Conservation (phyloP, 225 moss, liverwort and hornwort species). For the Neckera pumila region DNA sequence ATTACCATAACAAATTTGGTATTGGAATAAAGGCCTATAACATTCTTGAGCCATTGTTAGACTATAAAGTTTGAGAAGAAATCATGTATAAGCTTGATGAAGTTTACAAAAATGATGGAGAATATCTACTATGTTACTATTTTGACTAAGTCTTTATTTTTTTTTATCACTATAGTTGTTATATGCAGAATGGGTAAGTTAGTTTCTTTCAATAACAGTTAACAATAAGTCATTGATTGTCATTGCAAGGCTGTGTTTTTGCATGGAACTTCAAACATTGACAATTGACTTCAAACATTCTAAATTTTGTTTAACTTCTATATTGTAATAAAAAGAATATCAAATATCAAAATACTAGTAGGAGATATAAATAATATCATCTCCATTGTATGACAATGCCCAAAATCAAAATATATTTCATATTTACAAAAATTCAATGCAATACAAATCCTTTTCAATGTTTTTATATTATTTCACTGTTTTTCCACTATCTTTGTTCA, state of each 20-base stretch:
- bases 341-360: background rate
- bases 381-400: background rate
- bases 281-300: background rate
- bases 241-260: accelerated
- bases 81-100: background rate
- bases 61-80: background rate
- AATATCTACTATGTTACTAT: background rate
- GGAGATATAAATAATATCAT: background rate
- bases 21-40: background rate
- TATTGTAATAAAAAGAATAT: background rate
- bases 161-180: accelerated
- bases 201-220: background rate
- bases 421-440: background rate
- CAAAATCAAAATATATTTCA: background rate
- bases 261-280: background rate
- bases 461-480: background rate
- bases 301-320: background rate
- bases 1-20: too few species aligned
- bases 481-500: background rate
- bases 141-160: background rate
- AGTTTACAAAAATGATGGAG: background rate
- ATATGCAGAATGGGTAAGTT: background rate
- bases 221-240: background rate
- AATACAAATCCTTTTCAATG: background rate
- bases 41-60: background rate